Conservation (phyloP, 495 filamentous ascomycete genomes). For the Mycothermus thermophilus region DNA sequence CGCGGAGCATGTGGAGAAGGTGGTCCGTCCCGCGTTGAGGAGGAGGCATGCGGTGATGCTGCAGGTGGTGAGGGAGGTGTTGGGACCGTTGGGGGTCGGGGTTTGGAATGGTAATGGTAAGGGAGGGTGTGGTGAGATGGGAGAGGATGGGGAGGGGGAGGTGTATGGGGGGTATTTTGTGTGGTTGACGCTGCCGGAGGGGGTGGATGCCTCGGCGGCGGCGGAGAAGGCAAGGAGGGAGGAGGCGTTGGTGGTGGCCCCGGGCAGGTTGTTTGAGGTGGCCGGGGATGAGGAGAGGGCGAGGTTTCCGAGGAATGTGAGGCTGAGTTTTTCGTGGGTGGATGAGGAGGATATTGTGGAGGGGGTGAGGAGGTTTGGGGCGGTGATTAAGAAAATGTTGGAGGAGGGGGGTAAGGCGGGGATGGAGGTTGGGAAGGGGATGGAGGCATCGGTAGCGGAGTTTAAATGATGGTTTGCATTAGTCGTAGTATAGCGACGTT, state of each 20-base stretch:
- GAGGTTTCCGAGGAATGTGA: constrained; percentile 40
- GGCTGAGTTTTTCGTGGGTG: constrained; percentile 68
- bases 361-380: constrained; percentile 49
- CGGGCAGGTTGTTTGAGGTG: constrained; percentile 56
- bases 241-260: constrained; percentile 48
- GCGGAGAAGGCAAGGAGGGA: constrained; percentile 37
- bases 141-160: constrained; percentile 10
- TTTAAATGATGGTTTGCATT: constrained; percentile 1
- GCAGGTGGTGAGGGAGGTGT: constrained; percentile 37
- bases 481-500: not conserved
- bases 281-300: constrained; percentile 35
- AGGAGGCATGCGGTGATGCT: constrained; percentile 41
- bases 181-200: constrained; percentile 52
- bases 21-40: constrained; percentile 41
- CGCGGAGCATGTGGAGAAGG: constrained; percentile 26
- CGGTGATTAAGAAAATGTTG: constrained; percentile 22
- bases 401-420: not conserved
- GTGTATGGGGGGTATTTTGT: constrained; percentile 66
- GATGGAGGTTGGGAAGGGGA: not conserved
- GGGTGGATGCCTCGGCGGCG: constrained; percentile 36
- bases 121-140: not conserved
- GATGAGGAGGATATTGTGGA: constrained; percentile 51
- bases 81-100: constrained; percentile 46
- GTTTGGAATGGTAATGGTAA: constrained; percentile 9
- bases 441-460: not conserved